Base-by-base conservation (phyloP, 805 yeast genomes). In the Schwanniomyces vanrijiae region DNA sequence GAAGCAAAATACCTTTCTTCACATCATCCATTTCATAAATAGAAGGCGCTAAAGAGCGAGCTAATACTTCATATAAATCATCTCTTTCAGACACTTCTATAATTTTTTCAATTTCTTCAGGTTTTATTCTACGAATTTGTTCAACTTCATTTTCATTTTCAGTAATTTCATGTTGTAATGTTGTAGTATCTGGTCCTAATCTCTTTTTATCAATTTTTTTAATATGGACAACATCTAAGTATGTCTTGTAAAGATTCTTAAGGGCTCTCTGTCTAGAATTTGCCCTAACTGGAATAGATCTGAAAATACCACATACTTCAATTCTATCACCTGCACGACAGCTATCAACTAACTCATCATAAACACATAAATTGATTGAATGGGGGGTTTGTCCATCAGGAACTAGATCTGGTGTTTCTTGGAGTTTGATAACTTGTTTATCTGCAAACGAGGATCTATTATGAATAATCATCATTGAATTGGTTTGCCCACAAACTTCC, bases 371-470 rank as follows among this genome's bases (percentile, higher is more conserved):
- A 5, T 96, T 89, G 41, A 94, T 88, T 11, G 97, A 86, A 66
- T 94, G 99, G 1, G 99, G 99, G 2, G 99, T 94, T 68, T 94
- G 99, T 14, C 99, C 99, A 69, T 88, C 98, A 3, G 99, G 99
- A 13, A 92, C 96, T 51, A 83, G 77, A 66, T 94, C 99, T 0
- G 97, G 97, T 0, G 96, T 90, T 67, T 94, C 99, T 68, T 94
- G 99, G 37, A 94, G 72, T 59, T 89, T 88, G 55, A 94, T 83
- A 24, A 94, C 92, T 68, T 94, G 99, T 62, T 92, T 94, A 67
- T 94, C 97, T 21, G 96, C 94, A 68, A 92, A 94, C 0, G 89
- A 80, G 31, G 96, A 88, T 56, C 99, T 80, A 65, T 94, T 94
- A 68, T 94, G 99, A 16, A 94, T 78, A 42, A 94, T 71, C 48